Evolutionary conservation across 2,329 filamentous ascomycete species (phyloP), one percentile per base, ranked within the genome.

Genomic region (Biscogniauxia sp.): DNA sequence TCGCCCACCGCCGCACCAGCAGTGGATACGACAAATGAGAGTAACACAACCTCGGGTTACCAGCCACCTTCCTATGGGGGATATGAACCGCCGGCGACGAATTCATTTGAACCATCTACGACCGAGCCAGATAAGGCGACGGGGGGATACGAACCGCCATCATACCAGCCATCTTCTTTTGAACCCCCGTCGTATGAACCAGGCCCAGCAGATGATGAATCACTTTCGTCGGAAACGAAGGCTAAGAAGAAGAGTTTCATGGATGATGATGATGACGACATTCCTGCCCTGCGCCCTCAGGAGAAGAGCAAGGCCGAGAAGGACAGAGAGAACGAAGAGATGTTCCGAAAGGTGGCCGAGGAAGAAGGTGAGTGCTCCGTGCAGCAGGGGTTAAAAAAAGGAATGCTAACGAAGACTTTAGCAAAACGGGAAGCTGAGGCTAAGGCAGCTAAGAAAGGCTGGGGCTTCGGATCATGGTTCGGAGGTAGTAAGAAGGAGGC

Each of bases 401-500:
- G 60, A 67, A 65, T 66, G 45, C 65, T 72, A 66, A 70, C 54
- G 53, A 13, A 53, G 0, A 45, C 51, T 2, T 9, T 61, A 89
- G 87, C 87, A 20, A 87, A 90, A 78, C 85, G 84, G 59, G 84
- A 80, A 53, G 81, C 80, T 62, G 80, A 83, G 60, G 75, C 78
- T 57, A 79, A 80, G 61, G 79, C 79, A 61, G 89, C 73, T 63
- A 89, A 88, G 76, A 86, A 87, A 67, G 88, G 90, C 28, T 96
- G 93, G 88, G 90, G 88, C 73, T 90, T 97, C 60, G 84, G 86
- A 32, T 88, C 92, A 55, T 97, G 93, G 93, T 96, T 96, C 63
- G 86, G 87, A 66, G 90, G 90, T 69, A 84, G 84, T 64, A 85
- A 89, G 68, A 75, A 82, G n/a, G 66, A 78, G n/a, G 77, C 76